Percentiles rank a stretch among this genome's conserved stretches.
These are phyloP conservation scores for Diaporthe helianthi DNA, from an alignment of 2,329 filamentous ascomycete species.

Conservation along the genomic window DNA sequence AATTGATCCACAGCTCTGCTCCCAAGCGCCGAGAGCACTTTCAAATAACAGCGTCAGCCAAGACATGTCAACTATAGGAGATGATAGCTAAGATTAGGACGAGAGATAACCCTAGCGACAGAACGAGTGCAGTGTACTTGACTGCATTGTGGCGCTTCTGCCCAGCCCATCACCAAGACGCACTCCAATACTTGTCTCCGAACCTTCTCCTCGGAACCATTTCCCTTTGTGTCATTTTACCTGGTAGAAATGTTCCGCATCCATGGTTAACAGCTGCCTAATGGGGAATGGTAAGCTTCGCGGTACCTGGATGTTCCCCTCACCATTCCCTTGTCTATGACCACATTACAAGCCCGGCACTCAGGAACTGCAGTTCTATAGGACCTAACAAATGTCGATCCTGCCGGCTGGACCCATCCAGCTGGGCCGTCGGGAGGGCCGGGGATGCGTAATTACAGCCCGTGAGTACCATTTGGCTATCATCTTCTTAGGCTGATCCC, in stretches of 20 bases:
- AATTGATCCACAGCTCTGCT: no score
- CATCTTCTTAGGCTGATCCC: not conserved
- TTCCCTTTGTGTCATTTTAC: constrained; percentile 19
- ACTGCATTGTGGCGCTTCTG: not conserved
- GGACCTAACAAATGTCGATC: not conserved
- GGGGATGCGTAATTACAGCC: not conserved
- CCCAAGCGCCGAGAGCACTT: not conserved
- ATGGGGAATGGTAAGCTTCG: not conserved
- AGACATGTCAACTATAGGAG: not conserved
- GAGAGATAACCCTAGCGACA: not conserved
- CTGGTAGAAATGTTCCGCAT: not conserved
- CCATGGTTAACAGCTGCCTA: constrained; percentile 4
- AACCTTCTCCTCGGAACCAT: not conserved
- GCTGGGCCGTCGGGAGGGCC: not conserved
- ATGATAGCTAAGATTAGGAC: not conserved
- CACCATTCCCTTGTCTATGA: constrained; percentile 20
- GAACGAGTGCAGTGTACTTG: not conserved
- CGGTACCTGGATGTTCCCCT: constrained; percentile 4
- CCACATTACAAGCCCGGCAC: constrained; percentile 8
- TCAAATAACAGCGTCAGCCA: not conserved
- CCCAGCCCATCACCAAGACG: not conserved
- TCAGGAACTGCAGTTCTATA: not conserved
- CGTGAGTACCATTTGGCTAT: not conserved
- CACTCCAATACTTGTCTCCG: not conserved
- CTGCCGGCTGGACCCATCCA: not conserved